A percentile compares a stretch with the other conserved stretches of the same genome.
These are phyloP conservation scores for Aspergillus pseudoglaucus DNA, from an alignment of 2,329 filamentous ascomycete species.

Conservation along the genomic window DNA sequence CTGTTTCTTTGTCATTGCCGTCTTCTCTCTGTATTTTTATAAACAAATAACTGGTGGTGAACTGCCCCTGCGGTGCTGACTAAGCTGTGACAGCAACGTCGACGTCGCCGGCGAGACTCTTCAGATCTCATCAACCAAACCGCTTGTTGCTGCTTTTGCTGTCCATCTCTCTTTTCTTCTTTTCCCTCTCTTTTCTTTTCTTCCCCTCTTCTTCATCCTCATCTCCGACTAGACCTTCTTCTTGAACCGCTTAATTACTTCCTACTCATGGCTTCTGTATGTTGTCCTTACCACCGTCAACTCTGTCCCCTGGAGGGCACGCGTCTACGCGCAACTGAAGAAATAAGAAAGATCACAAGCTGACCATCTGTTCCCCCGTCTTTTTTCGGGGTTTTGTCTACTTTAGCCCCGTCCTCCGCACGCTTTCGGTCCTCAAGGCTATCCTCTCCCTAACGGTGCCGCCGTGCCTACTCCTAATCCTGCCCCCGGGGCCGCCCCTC, in stretches of 20 bases:
- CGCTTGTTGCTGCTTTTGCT: constrained; percentile 12
- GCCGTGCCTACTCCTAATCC: constrained; percentile 26
- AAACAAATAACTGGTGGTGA: no score
- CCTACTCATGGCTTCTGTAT: constrained; percentile 44
- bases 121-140: constrained; percentile 3
- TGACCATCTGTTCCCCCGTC: constrained; percentile 13
- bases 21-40: no score
- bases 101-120: neutral
- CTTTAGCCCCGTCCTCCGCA: constrained; percentile 38
- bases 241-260: constrained; percentile 7
- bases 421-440: constrained; percentile 38
- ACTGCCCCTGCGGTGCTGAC: neutral
- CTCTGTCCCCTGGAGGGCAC: constrained; percentile 3
- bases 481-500: constrained; percentile 41
- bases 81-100: neutral
- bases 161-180: constrained; percentile 9
- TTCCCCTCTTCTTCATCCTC: constrained; percentile 9
- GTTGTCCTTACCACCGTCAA: constrained; percentile 17
- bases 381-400: neutral
- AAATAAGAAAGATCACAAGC: constrained; percentile 3
- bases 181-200: constrained; percentile 9
- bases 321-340: constrained; percentile 4
- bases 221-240: constrained; percentile 4
- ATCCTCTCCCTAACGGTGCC: constrained; percentile 43
- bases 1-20: no score